Conservation (phyloP, 2,329 filamentous ascomycete genomes). For the Paecilomyces formosus region DNA sequence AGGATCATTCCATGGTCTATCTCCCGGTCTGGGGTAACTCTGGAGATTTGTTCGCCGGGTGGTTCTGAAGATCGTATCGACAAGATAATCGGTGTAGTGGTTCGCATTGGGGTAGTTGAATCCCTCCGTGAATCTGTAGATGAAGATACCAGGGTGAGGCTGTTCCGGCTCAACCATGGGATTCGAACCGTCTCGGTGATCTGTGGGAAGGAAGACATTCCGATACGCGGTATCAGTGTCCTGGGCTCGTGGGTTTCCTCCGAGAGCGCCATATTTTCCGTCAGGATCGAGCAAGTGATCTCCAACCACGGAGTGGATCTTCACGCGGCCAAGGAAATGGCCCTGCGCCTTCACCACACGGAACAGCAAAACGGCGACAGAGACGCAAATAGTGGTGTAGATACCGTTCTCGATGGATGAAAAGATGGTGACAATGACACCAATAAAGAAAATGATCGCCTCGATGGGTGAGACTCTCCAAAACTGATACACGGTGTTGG, state of each 20-base stretch:
- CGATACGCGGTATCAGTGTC: slow-evolving; percentile 49
- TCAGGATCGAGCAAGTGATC: slow-evolving; percentile 65
- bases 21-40: slow-evolving; percentile 58
- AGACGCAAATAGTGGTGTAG: slow-evolving; percentile 75
- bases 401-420: slow-evolving; percentile 84
- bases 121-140: slow-evolving; percentile 89
- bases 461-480: slow-evolving; percentile 90
- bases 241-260: slow-evolving; percentile 22
- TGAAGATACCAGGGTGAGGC: slow-evolving; percentile 88
- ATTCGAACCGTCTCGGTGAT: slow-evolving; percentile 85
- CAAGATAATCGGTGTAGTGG: slow-evolving; percentile 75
- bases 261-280: slow-evolving; percentile 51
- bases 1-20: slow-evolving; percentile 93
- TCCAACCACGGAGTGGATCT: slow-evolving; percentile 74
- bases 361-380: slow-evolving; percentile 71
- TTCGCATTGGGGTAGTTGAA: slow-evolving; percentile 96
- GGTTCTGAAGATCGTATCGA: slow-evolving; percentile 57
- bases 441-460: slow-evolving; percentile 85
- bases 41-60: slow-evolving; percentile 71
- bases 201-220: slow-evolving; percentile 79
- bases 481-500: slow-evolving; percentile 88
- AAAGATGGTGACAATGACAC: slow-evolving; percentile 86
- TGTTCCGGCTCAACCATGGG: slow-evolving; percentile 70
- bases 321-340: slow-evolving; percentile 73
- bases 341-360: slow-evolving; percentile 77